phyloP scores from a whole-genome alignment of 768 basidiomycete species.

The Rhodocollybia butyracea region DNA sequence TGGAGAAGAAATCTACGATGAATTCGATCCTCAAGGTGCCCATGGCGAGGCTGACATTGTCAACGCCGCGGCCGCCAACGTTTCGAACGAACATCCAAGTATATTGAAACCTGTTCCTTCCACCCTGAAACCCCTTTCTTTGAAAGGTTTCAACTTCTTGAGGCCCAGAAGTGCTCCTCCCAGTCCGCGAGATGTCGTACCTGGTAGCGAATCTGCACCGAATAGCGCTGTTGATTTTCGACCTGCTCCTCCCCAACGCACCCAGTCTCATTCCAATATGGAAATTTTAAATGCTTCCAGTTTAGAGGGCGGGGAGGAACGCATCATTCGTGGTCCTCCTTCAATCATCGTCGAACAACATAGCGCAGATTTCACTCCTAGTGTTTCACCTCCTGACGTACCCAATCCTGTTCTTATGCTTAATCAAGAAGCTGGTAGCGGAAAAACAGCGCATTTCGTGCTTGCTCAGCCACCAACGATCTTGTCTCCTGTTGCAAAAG shows the following conservation, averaged over 20 bases:
- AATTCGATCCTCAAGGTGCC: slow-evolving; percentile 81
- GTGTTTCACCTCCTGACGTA: neutral
- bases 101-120: slow-evolving; percentile 25
- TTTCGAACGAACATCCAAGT: neutral
- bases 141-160: slow-evolving; percentile 49
- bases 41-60: slow-evolving; percentile 44
- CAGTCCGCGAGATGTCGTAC: slow-evolving; percentile 34
- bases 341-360: slow-evolving; percentile 3
- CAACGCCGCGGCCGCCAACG: slow-evolving; percentile 16
- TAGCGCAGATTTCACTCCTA: neutral
- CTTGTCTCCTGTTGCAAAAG: slow-evolving; percentile 7
- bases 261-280: slow-evolving; percentile 3
- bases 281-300: neutral
- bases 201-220: slow-evolving; percentile 3
- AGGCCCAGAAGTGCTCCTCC: slow-evolving; percentile 59
- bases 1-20: slow-evolving; percentile 91
- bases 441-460: neutral
- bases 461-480: slow-evolving; percentile 11
- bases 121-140: slow-evolving; percentile 35
- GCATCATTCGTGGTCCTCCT: neutral
- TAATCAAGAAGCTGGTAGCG: neutral
- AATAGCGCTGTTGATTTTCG: slow-evolving; percentile 8
- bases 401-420: neutral
- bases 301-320: neutral
- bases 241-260: slow-evolving; percentile 8